Evolutionary conservation across 1,139 yeast species (phyloP), one percentile per base, ranked within the genome.

Genomic region (Taphrina pruni): DNA sequence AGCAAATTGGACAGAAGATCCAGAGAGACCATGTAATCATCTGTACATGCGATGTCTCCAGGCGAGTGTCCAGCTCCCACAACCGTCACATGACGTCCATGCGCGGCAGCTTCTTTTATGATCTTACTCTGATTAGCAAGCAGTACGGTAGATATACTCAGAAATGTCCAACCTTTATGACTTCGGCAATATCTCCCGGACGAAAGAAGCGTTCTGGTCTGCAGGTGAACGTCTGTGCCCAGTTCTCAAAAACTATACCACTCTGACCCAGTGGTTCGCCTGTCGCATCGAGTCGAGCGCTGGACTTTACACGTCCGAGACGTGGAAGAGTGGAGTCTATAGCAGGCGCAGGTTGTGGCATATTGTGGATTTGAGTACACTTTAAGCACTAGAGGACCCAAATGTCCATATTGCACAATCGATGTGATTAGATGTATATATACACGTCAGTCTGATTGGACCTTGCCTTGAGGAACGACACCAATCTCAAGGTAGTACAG

Each of bases 31-130:
- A 94, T 80, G 97, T 97, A 93, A 70, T 90, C 96, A 41, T 80
- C 79, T 1, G 97, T 89, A 89, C 92, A 89, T 65, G 97, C 91
- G 79, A 94, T 80, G 76, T 88, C 93, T 60, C 96, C 89, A 0
- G 99, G 99, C 6, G 98, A 92, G 77, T 94, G 98, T 43, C 97
- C 97, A 0, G 97, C 87, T 0, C 99, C 99, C 8, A 90, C 94
- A 1, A 91, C 86, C 84, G 90, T 88, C 70, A 94, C 81, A 20
- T 96, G 90, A 73, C 86, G 88, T 21, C 83, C 81, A 50, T 81
- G 77, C 65, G 80, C 76, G 60, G 85, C 81, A 6, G 98, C 99
- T 70, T 83, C 83, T 58, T 84, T 81, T 56, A 94, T 89, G 70
- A 93, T 81, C 50, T 66, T 26, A 12, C 6, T 11, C n/a, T 38